phyloP scores from a whole-genome alignment of 2,329 filamentous ascomycete species.

The Fusarium gaditjirri region DNA sequence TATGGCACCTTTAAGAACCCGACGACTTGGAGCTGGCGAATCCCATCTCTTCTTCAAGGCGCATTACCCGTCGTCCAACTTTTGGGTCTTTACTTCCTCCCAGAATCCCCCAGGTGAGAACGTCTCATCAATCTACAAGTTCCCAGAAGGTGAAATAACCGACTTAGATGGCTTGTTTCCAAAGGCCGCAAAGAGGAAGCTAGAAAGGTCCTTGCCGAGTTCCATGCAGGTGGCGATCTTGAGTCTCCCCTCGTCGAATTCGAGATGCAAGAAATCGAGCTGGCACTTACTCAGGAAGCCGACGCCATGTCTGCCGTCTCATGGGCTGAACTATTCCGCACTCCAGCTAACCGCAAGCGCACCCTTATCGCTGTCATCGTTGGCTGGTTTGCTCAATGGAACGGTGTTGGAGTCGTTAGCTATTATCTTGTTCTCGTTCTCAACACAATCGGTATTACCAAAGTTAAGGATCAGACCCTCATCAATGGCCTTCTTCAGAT shows the following conservation, averaged over 20 bases:
- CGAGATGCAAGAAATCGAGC: conserved; percentile 55
- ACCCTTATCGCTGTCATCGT: conserved; percentile 35
- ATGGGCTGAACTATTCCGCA: conserved; percentile 52
- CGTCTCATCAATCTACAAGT: fast-evolving
- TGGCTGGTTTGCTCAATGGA: conserved; percentile 33
- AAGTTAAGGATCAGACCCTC: conserved; percentile 49
- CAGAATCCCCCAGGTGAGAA: conserved; percentile 40
- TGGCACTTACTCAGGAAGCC: conserved; percentile 47
- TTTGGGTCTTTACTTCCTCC: conserved; percentile 38
- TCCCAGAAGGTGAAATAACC: fast-evolving
- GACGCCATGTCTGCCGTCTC: conserved; percentile 49
- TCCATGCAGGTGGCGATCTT: conserved; percentile 55
- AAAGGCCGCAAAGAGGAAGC: conserved; percentile 49
- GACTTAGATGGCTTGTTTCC: conserved; percentile 44
- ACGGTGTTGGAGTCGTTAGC: conserved; percentile 24
- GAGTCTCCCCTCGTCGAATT: conserved; percentile 53
- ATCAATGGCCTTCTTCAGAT: conserved; percentile 48
- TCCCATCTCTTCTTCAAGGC: conserved; percentile 41
- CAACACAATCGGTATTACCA: conserved; percentile 51
- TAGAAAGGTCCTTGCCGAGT: conserved; percentile 50
- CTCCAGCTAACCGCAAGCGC: conserved; percentile 46
- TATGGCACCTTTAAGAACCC: conserved; percentile 41
- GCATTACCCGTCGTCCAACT: conserved; percentile 37
- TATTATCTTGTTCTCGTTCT: conserved; percentile 54
- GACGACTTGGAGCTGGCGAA: conserved; percentile 40